Evolutionary conservation across 768 basidiomycete genomes (phyloP).

Genomic region (Gyrodon lividus): DNA sequence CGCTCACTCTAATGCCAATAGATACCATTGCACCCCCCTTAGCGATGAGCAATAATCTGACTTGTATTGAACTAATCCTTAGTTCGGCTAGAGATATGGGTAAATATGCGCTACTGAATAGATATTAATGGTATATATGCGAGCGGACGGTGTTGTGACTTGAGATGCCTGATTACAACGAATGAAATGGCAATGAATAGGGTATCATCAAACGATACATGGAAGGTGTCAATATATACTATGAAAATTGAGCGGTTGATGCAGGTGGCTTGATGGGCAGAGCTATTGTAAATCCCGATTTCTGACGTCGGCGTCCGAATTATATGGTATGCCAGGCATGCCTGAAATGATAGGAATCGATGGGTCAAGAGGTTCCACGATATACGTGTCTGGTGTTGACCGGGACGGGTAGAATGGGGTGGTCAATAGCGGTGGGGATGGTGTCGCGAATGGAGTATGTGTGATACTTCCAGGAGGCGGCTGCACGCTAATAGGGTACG

Average conservation of each 20-base stretch:
- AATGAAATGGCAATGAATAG: conserved; percentile 12
- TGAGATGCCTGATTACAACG: conserved; percentile 13
- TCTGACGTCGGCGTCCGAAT: conserved; percentile 9
- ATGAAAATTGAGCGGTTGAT: conserved; percentile 13
- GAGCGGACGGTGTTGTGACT: conserved; percentile 3
- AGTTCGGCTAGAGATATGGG: background rate
- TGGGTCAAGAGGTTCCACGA: conserved; percentile 7
- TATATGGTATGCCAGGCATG: conserved; percentile 17
- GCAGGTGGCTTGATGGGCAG: background rate
- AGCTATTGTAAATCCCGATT: conserved; percentile 7
- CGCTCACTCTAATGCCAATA: background rate
- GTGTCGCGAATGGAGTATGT: conserved; percentile 13
- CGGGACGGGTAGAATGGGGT: conserved; percentile 32
- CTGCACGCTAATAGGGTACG: conserved; percentile 15
- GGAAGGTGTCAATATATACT: conserved; percentile 18
- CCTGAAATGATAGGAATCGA: conserved; percentile 11
- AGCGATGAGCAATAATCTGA: conserved; percentile 3
- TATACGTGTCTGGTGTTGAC: conserved; percentile 5
- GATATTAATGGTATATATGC: conserved; percentile 19
- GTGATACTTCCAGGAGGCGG: conserved; percentile 3
- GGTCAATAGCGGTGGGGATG: conserved; percentile 28
- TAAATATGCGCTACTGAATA: conserved; percentile 20
- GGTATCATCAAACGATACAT: background rate
- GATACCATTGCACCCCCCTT: background rate
- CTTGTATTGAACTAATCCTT: conserved; percentile 14